A percentile compares a stretch with the other conserved stretches of the same genome.
Evolutionary conservation across 257 asterid genomes (phyloP).

Genomic region (Gentiana macrophylla): DNA sequence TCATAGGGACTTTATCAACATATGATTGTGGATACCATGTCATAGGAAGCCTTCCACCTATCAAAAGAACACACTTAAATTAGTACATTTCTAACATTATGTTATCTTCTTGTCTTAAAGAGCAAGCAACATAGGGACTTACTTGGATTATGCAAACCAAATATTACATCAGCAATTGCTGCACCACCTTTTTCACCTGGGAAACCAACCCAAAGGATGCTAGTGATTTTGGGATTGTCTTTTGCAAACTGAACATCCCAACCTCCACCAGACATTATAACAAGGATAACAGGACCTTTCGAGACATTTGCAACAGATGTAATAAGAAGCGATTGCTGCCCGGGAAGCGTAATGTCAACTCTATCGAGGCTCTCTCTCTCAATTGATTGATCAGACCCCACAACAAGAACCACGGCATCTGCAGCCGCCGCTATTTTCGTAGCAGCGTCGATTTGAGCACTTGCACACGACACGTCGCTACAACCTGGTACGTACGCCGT

Average conservation of each 20-base stretch:
- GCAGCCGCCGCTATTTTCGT: conserved; percentile 46
- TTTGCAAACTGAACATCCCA: conserved; percentile 75
- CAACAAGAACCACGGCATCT: conserved; percentile 65
- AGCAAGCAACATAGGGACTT: conserved; percentile 5
- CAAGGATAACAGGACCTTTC: conserved; percentile 79
- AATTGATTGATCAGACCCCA: conserved; percentile 74
- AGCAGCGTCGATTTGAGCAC: conserved; percentile 46
- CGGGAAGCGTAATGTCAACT: conserved; percentile 69
- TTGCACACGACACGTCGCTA: conserved; percentile 33
- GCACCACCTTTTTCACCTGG: conserved; percentile 97
- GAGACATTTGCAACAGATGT: conserved; percentile 56
- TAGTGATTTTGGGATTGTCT: conserved; percentile 48
- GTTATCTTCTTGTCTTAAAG: background rate
- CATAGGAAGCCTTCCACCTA: conserved; percentile 84
- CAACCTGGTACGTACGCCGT: conserved; percentile 60
- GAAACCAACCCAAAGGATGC: conserved; percentile 84
- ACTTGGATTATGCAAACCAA: conserved; percentile 74
- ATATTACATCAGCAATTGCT: conserved; percentile 62
- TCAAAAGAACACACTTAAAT: background rate
- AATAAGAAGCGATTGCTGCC: conserved; percentile 56
- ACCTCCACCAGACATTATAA: conserved; percentile 85
- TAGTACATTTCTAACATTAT: background rate
- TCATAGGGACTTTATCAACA: conserved; percentile 39
- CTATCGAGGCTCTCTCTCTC: conserved; percentile 57
- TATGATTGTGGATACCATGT: conserved; percentile 74